These are phyloP conservation scores for Dendrobium nobile DNA, from an alignment of 106 monocot genomes.

Conservation along the genomic window DNA sequence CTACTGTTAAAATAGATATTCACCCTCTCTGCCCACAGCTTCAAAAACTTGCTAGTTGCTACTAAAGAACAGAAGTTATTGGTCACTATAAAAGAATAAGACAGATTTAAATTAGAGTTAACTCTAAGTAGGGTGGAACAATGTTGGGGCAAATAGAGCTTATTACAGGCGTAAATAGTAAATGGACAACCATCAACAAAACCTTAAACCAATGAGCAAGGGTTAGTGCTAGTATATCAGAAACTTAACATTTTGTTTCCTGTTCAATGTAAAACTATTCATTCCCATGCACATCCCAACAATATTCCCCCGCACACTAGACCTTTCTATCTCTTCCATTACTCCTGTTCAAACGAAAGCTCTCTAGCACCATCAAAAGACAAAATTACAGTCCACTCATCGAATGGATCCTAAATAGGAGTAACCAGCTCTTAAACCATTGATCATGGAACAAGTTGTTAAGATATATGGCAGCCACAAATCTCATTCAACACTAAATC, in stretches of 20 bases:
- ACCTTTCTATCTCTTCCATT: not conserved
- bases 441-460: not conserved
- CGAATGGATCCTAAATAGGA: not conserved
- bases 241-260: not conserved
- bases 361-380: not conserved
- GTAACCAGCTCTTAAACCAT: not conserved
- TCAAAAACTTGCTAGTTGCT: not conserved
- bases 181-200: not conserved
- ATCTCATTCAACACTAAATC: no score
- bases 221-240: not conserved
- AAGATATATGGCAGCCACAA: no score
- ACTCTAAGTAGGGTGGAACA: not conserved
- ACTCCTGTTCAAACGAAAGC: not conserved
- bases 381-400: not conserved
- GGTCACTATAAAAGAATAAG: not conserved
- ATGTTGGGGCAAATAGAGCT: not conserved
- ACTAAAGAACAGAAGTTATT: not conserved
- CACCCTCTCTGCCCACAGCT: not conserved
- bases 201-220: not conserved
- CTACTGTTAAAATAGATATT: not conserved
- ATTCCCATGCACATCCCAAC: not conserved
- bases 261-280: not conserved
- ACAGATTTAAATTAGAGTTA: not conserved
- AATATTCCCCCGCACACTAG: not conserved
- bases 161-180: not conserved